Percentiles rank a stretch among this genome's conserved stretches.
phyloP scores from a whole-genome alignment of 208 protist species.

The Crithidia thermophila region DNA sequence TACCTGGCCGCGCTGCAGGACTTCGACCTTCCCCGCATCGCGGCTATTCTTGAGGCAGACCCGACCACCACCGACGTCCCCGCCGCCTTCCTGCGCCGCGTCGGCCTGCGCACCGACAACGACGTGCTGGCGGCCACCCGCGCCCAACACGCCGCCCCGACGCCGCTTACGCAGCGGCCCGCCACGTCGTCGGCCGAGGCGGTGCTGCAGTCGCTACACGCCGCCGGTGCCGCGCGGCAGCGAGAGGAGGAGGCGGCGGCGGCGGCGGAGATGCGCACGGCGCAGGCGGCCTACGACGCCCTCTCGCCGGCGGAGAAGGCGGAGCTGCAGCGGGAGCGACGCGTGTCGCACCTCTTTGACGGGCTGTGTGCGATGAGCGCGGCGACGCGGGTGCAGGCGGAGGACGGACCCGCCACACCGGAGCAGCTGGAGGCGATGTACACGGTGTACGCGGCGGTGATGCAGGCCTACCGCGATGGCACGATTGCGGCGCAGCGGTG shows the following conservation, averaged over 20 bases:
- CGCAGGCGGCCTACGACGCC: slow-evolving; percentile 33
- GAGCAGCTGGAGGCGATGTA: slow-evolving; percentile 44
- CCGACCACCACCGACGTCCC: slow-evolving; percentile 16
- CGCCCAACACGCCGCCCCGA: slow-evolving; percentile 18
- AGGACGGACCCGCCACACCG: slow-evolving; percentile 13
- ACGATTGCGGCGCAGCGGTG: slow-evolving; percentile 37
- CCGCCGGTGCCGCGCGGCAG: slow-evolving; percentile 23
- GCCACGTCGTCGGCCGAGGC: slow-evolving; percentile 30
- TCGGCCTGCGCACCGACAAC: slow-evolving; percentile 13
- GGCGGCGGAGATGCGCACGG: slow-evolving; percentile 3
- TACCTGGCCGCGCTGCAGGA: slow-evolving; percentile 56
- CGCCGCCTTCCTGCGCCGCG: slow-evolving; percentile 21
- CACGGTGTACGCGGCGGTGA: slow-evolving; percentile 42
- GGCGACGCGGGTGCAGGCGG: slow-evolving; percentile 50
- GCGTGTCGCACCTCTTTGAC: slow-evolving; percentile 51
- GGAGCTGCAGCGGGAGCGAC: slow-evolving; percentile 21
- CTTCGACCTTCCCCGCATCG: slow-evolving; percentile 54
- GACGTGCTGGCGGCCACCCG: slow-evolving; percentile 13
- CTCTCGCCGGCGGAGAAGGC: slow-evolving; percentile 32
- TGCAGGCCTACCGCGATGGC: slow-evolving; percentile 9
- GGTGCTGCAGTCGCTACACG: slow-evolving; percentile 50
- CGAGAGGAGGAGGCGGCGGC: slow-evolving; percentile 18
- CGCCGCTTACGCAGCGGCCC: slow-evolving; percentile 14
- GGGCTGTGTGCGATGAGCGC: slow-evolving; percentile 61
- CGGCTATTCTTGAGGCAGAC: slow-evolving; percentile 31